Percentiles rank a stretch among this genome's conserved stretches.
Conservation (phyloP, 2,329 filamentous ascomycete species). For the Pyrenochaeta sp. region DNA sequence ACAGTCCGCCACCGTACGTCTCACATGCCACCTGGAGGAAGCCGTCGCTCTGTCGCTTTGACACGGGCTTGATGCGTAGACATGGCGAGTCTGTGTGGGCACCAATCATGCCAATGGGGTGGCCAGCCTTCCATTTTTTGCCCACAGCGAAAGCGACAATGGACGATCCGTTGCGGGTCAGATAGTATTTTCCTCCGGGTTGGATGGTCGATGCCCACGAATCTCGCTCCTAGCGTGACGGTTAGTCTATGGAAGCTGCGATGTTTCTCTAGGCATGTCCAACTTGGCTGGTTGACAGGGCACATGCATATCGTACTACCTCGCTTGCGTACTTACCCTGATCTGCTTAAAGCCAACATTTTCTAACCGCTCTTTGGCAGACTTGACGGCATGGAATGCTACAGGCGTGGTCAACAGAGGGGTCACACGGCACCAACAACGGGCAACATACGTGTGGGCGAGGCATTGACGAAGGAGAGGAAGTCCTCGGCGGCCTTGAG, state of each 20-base stretch:
- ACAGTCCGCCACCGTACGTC: slow-evolving; percentile 95
- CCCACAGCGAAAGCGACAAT: slow-evolving; percentile 94
- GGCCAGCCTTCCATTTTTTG: slow-evolving; percentile 88
- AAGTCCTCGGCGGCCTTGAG: slow-evolving; percentile 76
- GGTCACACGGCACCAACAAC: slow-evolving; percentile 3
- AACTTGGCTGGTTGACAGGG: too few relatives aligned
- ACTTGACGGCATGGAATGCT: slow-evolving; percentile 95
- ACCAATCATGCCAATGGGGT: slow-evolving; percentile 90
- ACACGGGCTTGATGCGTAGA: slow-evolving; percentile 91
- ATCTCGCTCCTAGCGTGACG: slow-evolving; percentile 74
- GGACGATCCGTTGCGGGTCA: slow-evolving; percentile 91
- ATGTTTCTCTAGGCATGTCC: too few relatives aligned
- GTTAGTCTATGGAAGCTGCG: slow-evolving; percentile 1
- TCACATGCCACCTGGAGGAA: slow-evolving; percentile 96
- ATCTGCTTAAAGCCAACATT: slow-evolving; percentile 88
- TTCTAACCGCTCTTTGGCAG: slow-evolving; percentile 77
- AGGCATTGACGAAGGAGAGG: slow-evolving; percentile 91
- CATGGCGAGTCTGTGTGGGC: slow-evolving; percentile 96
- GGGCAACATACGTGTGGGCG: slow-evolving; percentile 79
- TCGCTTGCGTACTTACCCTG: too few relatives aligned
- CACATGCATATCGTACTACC: too few relatives aligned
- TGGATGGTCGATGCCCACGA: slow-evolving; percentile 82
- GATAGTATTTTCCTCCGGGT: slow-evolving; percentile 93
- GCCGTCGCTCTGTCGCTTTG: slow-evolving; percentile 84
- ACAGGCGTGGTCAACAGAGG: slow-evolving; percentile 16